Evolutionary conservation across 768 basidiomycete genomes (phyloP).

Genomic region (Sutorius australiensis): DNA sequence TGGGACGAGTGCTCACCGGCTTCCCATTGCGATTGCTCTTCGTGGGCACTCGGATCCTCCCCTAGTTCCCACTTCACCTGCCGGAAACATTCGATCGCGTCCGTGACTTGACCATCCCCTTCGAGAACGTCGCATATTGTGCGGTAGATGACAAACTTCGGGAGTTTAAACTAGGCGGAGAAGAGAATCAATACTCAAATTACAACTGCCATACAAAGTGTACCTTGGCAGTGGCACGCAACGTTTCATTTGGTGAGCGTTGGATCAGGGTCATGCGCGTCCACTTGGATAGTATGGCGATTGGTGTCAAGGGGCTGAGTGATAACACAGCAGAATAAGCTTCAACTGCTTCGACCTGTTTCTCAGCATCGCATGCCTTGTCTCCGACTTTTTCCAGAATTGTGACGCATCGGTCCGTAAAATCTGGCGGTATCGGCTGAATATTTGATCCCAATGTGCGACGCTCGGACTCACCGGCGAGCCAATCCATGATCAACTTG

Average conservation of each 20-base stretch:
- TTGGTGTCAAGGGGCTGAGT: neutral
- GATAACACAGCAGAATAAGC: neutral
- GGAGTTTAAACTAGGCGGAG: neutral
- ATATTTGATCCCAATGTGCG: neutral
- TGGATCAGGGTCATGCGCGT: neutral
- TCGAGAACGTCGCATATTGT: neutral
- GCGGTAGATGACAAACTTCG: neutral
- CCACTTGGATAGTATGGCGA: neutral
- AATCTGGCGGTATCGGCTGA: neutral
- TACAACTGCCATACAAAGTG: neutral
- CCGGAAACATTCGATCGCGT: conserved; percentile 5
- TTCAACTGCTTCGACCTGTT: neutral
- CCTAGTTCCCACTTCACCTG: neutral
- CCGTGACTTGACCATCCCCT: neutral
- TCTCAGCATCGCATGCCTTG: neutral
- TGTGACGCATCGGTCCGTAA: neutral
- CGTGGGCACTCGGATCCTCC: neutral
- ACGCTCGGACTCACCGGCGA: neutral
- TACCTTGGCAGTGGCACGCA: neutral
- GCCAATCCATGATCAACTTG: neutral
- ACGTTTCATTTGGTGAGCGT: too few species aligned
- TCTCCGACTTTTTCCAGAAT: neutral
- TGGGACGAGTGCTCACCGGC: neutral
- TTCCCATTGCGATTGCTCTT: conserved; percentile 1
- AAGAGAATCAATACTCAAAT: neutral